phyloP scores from a whole-genome alignment of 495 filamentous ascomycete genomes.

The Xylaria bambusicola region DNA sequence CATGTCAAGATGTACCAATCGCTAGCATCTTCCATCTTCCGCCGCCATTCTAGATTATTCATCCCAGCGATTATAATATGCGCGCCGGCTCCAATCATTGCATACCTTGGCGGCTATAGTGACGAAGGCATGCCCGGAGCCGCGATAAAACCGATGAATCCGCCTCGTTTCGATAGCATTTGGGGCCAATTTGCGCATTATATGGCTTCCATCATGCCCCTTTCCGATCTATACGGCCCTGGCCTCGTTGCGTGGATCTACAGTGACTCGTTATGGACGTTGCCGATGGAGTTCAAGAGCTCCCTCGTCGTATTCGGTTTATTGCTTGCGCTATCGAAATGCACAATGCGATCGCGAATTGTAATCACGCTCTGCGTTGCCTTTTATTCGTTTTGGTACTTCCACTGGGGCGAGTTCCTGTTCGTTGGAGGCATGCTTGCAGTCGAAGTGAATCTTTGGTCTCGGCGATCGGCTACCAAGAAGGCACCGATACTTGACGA shows the following conservation, averaged over 20 bases:
- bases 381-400: slow-evolving; percentile 12
- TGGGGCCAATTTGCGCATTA: slow-evolving; percentile 15
- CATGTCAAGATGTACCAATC: slow-evolving; percentile 29
- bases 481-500: not conserved
- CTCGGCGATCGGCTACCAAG: not conserved
- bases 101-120: slow-evolving; percentile 5
- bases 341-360: slow-evolving; percentile 32
- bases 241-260: slow-evolving; percentile 16
- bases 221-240: slow-evolving; percentile 3
- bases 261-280: slow-evolving; percentile 46
- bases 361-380: slow-evolving; percentile 6
- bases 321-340: slow-evolving; percentile 43
- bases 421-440: slow-evolving; percentile 17
- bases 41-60: slow-evolving; percentile 49
- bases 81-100: slow-evolving; percentile 7
- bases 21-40: slow-evolving; percentile 47
- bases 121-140: slow-evolving; percentile 3
- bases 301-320: slow-evolving; percentile 50
- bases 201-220: not conserved
- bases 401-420: slow-evolving; percentile 19
- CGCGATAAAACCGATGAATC: slow-evolving; percentile 6
- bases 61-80: slow-evolving; percentile 35
- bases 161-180: slow-evolving; percentile 6
- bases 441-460: slow-evolving; percentile 13
- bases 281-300: slow-evolving; percentile 44